phyloP scores from a whole-genome alignment of 768 basidiomycete genomes.

The Calocybe gangraenosa region DNA sequence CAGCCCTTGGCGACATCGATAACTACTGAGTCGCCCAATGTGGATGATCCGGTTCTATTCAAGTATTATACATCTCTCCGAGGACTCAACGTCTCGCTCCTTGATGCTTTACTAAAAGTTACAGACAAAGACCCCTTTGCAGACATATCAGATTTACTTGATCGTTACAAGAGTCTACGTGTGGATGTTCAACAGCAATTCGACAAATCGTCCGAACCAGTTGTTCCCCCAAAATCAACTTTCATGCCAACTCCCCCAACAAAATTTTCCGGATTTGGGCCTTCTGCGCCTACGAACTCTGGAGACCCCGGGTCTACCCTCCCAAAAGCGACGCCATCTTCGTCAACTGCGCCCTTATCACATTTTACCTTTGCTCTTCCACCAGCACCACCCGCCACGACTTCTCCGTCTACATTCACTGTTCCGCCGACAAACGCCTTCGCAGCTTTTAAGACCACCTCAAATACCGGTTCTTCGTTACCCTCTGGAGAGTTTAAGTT shows the following conservation, averaged over 20 bases:
- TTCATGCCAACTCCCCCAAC: conserved; percentile 26
- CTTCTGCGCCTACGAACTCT: background rate
- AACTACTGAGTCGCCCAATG: conserved; percentile 17
- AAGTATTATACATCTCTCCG: conserved; percentile 70
- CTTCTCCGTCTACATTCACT: too few species aligned
- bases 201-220: conserved; percentile 27
- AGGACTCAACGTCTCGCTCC: conserved; percentile 66
- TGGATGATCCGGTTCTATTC: conserved; percentile 30
- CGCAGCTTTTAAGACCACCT: background rate
- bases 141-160: conserved; percentile 53
- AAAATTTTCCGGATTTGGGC: conserved; percentile 29
- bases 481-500: background rate
- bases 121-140: conserved; percentile 67
- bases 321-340: background rate
- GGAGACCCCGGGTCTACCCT: conserved; percentile 2
- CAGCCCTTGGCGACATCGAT: conserved; percentile 10
- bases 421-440: background rate
- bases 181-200: conserved; percentile 52
- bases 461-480: background rate
- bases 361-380: conserved; percentile 7
- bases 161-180: conserved; percentile 57
- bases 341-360: conserved; percentile 6
- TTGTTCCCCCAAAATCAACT: conserved; percentile 12
- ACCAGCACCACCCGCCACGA: background rate
- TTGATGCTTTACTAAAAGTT: conserved; percentile 52